phyloP scores from a whole-genome alignment of 108 stramenopile species.

The Chaetoceros muelleri region DNA sequence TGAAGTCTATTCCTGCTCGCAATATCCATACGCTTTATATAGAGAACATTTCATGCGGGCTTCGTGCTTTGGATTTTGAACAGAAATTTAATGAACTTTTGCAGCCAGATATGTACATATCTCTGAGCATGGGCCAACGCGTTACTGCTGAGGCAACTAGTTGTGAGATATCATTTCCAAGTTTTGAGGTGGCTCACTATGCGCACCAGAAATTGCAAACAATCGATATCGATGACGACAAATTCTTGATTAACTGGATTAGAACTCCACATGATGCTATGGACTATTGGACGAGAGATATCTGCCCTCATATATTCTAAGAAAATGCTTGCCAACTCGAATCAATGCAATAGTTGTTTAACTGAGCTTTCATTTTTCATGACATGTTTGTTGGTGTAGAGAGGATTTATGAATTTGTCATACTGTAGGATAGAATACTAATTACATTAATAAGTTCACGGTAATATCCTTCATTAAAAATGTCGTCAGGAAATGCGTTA shows the following conservation, averaged over 20 bases:
- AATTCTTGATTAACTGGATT: conserved; percentile 52
- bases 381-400: no score
- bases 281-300: conserved; percentile 67
- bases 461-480: no score
- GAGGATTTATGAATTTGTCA: no score
- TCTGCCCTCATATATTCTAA: conserved; percentile 15
- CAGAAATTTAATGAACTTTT: conserved; percentile 39
- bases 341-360: no score
- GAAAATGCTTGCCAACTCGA: no score
- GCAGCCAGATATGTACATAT: conserved; percentile 41
- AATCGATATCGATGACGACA: conserved; percentile 8
- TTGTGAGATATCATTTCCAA: conserved; percentile 53
- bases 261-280: conserved; percentile 53
- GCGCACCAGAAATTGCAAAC: conserved; percentile 38
- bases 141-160: conserved; percentile 20
- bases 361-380: no score
- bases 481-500: no score
- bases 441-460: no score
- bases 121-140: conserved; percentile 36
- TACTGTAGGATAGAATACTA: no score
- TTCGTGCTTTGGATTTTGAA: conserved; percentile 51
- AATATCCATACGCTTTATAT: conserved; percentile 51
- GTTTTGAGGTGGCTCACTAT: conserved; percentile 42
- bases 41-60: conserved; percentile 43
- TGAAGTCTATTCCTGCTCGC: conserved; percentile 36